Evolutionary conservation across 2,329 filamentous ascomycete genomes (phyloP).

Genomic region (Colletotrichum gigasporum): DNA sequence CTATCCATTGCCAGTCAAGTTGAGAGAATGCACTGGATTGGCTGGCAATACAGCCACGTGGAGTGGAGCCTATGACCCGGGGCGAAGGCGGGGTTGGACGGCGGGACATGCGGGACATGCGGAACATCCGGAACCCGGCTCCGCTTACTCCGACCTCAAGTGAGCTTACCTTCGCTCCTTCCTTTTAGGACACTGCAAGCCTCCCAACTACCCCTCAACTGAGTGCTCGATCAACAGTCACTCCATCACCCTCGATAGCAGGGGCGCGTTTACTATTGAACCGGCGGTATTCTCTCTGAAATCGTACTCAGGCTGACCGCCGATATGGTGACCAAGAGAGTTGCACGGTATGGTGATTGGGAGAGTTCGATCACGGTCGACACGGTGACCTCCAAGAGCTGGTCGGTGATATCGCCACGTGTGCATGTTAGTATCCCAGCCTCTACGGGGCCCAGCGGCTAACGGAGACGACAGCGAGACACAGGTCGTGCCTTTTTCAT

Average conservation of each 20-base stretch:
- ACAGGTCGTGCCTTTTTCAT: conserved; percentile 48
- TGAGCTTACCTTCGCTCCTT: background rate
- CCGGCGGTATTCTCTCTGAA: too few relatives aligned
- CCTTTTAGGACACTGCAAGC: too few relatives aligned
- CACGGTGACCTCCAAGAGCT: conserved; percentile 46
- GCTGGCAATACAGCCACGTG: too few relatives aligned
- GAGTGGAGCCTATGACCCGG: too few relatives aligned
- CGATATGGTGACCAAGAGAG: conserved; percentile 38
- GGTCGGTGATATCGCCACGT: conserved; percentile 45
- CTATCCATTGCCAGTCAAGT: too few relatives aligned
- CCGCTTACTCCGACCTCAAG: background rate
- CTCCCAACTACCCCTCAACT: background rate
- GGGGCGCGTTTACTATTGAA: too few relatives aligned
- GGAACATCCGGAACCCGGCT: background rate
- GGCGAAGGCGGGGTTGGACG: conserved; percentile 12
- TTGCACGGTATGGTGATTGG: conserved; percentile 50
- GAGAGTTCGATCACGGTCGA: conserved; percentile 48
- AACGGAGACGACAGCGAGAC: conserved; percentile 32
- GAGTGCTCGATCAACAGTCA: too few relatives aligned
- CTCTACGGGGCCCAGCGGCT: background rate
- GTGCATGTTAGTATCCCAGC: conserved; percentile 41
- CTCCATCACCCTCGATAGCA: too few relatives aligned
- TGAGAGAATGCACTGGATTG: too few relatives aligned
- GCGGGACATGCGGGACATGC: background rate
- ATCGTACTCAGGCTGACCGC: too few relatives aligned